These are phyloP conservation scores for Trichoderma guizhouense DNA, from an alignment of 2,329 filamentous ascomycete genomes.

Conservation along the genomic window DNA sequence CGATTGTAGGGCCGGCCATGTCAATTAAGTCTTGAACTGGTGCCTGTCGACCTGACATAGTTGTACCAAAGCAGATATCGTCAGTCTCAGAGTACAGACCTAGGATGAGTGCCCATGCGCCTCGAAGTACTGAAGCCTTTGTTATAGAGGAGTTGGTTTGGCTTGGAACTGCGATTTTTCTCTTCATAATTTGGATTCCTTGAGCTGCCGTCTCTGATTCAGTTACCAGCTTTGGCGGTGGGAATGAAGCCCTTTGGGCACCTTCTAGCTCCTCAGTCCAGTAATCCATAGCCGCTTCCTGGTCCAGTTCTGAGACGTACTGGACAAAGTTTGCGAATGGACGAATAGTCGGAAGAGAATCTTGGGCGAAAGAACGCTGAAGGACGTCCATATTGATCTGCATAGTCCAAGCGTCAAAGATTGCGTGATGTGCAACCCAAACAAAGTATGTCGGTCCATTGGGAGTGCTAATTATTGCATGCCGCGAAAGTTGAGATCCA, in stretches of 20 bases:
- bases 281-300: neutral
- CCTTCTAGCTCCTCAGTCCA: neutral
- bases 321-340: conserved; percentile 19
- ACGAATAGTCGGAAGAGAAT: neutral
- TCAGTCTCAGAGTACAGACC: conserved; percentile 20
- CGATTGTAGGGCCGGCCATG: conserved; percentile 30
- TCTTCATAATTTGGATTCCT: neutral
- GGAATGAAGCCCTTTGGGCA: conserved; percentile 11
- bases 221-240: neutral
- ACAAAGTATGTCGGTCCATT: conserved; percentile 18
- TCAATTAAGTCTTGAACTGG: conserved; percentile 26
- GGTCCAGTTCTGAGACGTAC: conserved; percentile 8
- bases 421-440: conserved; percentile 24
- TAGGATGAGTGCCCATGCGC: conserved; percentile 27
- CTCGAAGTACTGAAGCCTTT: conserved; percentile 22
- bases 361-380: neutral
- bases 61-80: conserved; percentile 28
- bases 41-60: conserved; percentile 29
- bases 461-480: neutral
- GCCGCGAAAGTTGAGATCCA: conserved; percentile 11
- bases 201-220: neutral
- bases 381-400: neutral
- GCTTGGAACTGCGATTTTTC: neutral
- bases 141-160: conserved; percentile 11
- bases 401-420: conserved; percentile 25